These are phyloP conservation scores for Cucurbita ficifolia DNA, from an alignment of 306 rosid species.

Conservation along the genomic window DNA sequence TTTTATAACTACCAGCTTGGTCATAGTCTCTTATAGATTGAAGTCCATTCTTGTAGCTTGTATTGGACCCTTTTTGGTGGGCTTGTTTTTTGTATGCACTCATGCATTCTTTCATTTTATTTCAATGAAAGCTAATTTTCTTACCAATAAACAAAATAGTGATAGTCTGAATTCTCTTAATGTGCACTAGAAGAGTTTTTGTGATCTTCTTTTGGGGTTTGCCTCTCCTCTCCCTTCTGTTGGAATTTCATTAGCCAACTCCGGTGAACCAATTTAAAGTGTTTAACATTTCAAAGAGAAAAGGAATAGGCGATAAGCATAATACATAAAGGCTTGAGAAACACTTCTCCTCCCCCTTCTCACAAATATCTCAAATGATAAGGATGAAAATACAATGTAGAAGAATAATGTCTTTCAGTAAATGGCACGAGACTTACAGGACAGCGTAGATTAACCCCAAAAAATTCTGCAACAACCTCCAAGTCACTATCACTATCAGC, in stretches of 20 bases:
- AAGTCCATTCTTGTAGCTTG: no score
- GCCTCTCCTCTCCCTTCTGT: background rate
- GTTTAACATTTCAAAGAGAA: no score
- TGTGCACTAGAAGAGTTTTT: background rate
- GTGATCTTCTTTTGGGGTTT: background rate
- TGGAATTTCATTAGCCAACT: background rate
- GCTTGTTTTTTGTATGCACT: no score
- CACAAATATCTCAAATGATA: background rate
- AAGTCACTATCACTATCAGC: conserved; percentile 91
- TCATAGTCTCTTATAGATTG: background rate
- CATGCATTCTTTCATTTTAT: no score
- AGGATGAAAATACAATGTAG: background rate
- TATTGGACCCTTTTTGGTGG: no score
- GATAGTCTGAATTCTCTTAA: background rate
- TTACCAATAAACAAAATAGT: background rate
- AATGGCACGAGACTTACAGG: conserved; percentile 48
- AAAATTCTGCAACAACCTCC: conserved; percentile 87
- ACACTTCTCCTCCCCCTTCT: background rate
- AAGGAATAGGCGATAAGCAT: no score
- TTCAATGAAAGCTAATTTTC: no score
- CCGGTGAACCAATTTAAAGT: background rate
- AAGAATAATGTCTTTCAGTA: background rate
- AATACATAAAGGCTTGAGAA: background rate
- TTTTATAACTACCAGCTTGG: background rate
- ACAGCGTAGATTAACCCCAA: conserved; percentile 77